Conservation (phyloP, 495 filamentous ascomycete genomes). For the Xylaria telfairii region DNA sequence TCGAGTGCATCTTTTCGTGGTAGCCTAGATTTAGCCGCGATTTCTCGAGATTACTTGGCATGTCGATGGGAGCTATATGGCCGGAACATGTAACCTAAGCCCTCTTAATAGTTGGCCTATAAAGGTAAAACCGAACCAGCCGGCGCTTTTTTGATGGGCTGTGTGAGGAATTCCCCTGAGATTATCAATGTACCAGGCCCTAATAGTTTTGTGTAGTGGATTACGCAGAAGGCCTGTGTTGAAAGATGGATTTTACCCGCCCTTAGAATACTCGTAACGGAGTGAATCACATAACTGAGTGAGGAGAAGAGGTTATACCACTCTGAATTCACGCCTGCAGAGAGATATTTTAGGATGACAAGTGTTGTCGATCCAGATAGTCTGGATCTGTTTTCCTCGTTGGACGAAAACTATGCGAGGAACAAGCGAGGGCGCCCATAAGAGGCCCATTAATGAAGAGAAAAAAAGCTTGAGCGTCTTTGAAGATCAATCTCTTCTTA, state of each 20-base stretch:
- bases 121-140: too few species aligned
- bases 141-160: too few species aligned
- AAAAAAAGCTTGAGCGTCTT: neutral
- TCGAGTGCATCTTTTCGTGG: neutral
- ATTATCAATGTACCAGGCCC: neutral
- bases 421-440: neutral
- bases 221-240: neutral
- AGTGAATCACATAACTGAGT: neutral
- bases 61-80: neutral
- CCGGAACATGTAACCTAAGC: neutral
- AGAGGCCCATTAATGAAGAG: neutral
- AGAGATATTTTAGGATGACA: neutral
- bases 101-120: too few species aligned
- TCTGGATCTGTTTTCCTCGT: neutral
- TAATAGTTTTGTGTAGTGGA: neutral
- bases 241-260: neutral
- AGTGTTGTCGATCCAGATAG: neutral
- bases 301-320: too few species aligned
- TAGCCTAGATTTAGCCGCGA: conserved; percentile 14
- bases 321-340: neutral
- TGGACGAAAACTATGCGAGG: neutral
- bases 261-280: neutral
- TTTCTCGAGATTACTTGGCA: conserved; percentile 4
- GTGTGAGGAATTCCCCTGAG: neutral
- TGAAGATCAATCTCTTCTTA: neutral